phyloP scores from a whole-genome alignment of 2,329 filamentous ascomycete genomes.

The Gaeumannomyces tritici region DNA sequence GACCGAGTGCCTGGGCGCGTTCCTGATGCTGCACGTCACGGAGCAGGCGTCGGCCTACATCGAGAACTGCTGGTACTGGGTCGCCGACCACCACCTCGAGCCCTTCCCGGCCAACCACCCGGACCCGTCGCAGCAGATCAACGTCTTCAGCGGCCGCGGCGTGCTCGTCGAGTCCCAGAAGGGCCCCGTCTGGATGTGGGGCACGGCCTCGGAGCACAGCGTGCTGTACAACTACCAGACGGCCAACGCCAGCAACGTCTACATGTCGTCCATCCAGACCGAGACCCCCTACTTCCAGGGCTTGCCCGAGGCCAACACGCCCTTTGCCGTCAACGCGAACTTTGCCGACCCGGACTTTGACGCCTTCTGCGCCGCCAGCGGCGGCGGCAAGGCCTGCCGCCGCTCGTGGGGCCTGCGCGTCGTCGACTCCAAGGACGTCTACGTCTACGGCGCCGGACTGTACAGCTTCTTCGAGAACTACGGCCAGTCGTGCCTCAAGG shows the following conservation, averaged over 20 bases:
- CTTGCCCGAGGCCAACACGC: conserved; percentile 63
- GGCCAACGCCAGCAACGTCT: conserved; percentile 65
- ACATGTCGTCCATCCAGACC: conserved; percentile 75
- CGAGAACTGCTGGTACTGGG: conserved; percentile 88
- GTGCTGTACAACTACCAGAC: conserved; percentile 80
- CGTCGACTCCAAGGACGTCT: conserved; percentile 55
- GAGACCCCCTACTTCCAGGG: conserved; percentile 86
- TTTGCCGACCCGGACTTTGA: conserved; percentile 63
- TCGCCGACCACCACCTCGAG: conserved; percentile 84
- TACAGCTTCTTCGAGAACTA: conserved; percentile 86
- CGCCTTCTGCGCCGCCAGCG: conserved; percentile 37
- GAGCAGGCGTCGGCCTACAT: conserved; percentile 57
- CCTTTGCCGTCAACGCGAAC: conserved; percentile 48
- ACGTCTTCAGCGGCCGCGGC: conserved; percentile 82
- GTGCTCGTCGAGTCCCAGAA: conserved; percentile 66
- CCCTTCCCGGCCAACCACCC: conserved; percentile 47
- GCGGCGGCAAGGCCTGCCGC: conserved; percentile 36
- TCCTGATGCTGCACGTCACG: conserved; percentile 59
- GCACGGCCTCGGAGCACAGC: conserved; percentile 58
- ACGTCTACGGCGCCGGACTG: conserved; percentile 63
- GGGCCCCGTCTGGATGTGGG: conserved; percentile 73
- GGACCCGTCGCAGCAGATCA: conserved; percentile 46
- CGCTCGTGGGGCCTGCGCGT: conserved; percentile 73
- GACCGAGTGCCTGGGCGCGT: conserved; percentile 63
- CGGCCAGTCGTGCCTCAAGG: conserved; percentile 55